Base-by-base conservation (phyloP, 2,329 filamentous ascomycete species). In the Harringtonia lauricola region DNA sequence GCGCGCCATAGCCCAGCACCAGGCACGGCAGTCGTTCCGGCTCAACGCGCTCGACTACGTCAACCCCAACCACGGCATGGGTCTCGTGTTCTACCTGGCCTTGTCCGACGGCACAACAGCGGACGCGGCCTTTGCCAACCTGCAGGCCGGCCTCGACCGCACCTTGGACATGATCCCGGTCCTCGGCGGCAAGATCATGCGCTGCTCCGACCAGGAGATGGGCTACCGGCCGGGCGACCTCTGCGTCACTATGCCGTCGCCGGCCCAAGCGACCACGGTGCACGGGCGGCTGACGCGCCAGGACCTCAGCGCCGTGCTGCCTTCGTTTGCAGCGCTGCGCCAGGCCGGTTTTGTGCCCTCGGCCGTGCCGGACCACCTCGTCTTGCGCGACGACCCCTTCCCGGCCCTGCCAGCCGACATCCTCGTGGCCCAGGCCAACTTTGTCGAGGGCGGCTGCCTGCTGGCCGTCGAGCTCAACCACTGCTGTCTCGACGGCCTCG, bases 51-150 rank as follows among this genome's bases (percentile, higher is more conserved):
- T 42, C 17, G 41, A 42, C 34, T 42, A 42, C 15, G 41, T 42
- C 8, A 42, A 42, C 26, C 41, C 41, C 13, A 42, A 42, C 26
- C 41, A 42, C 19, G 41, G 41, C 41, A 42, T 42, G 41, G 41
- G 41, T 6, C 41, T 42, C 13, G 41, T 42, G 2, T 28, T 42
- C 6, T 42, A 37, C 28, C 24, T 42, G 12, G 17, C 41, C 4
- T 21, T 42, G 22, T 18, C 14, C 3, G 22, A 29, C 6, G 35
- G 22, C 17, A 26, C 33, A 7, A 5, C 13, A 7, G 30, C 37
- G 26, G 6, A 12, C 8, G 21, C 21, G 8, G 41, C 18, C 14
- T 42, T 42, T 37, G 26, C n/a, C 17, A 24, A n/a, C 17, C 34
- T 42, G 22, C 34, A 33, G 24, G 26, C n/a, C 3, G 41, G 41